Evolutionary conservation across 257 asterid species (phyloP).

Genomic region (Oldenlandia corymbosa): DNA sequence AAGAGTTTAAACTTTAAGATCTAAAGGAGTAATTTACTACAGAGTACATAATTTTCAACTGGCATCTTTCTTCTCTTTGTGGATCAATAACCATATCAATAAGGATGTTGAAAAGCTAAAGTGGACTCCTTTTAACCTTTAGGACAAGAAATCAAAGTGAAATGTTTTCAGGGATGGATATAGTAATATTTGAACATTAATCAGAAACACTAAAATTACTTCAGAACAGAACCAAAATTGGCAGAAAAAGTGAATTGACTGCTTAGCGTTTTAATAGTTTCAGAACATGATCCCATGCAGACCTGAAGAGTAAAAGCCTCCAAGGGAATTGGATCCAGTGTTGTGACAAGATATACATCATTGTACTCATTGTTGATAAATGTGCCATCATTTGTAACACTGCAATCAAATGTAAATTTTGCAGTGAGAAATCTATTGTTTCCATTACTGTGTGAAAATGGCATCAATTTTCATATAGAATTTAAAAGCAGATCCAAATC

Average conservation of each 20-base stretch:
- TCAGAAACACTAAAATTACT: too few species aligned
- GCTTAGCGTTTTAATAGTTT: too few species aligned
- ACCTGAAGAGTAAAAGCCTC: constrained; percentile 99
- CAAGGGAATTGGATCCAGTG: constrained; percentile 80
- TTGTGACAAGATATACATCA: constrained; percentile 94
- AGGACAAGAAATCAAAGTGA: background rate
- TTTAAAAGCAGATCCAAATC: background rate
- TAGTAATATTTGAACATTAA: background rate
- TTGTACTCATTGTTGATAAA: constrained; percentile 82
- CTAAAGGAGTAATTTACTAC: too few species aligned
- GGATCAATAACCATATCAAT: background rate
- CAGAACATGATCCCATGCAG: constrained; percentile 11
- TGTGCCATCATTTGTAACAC: constrained; percentile 65
- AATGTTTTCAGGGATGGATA: background rate
- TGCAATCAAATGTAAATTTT: constrained; percentile 34
- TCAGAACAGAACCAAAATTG: background rate
- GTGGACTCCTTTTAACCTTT: too few species aligned
- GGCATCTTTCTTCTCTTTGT: too few species aligned
- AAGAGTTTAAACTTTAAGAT: too few species aligned
- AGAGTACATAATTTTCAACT: background rate
- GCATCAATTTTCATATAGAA: background rate
- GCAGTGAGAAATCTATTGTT: background rate
- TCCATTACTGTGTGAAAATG: background rate
- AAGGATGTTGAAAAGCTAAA: background rate
- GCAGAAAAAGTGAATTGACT: constrained; percentile 7